A percentile compares a stretch with the other conserved stretches of the same genome.
Conservation (phyloP, 1,284 basidiomycete genomes). For the Coniferiporia weirii region DNA sequence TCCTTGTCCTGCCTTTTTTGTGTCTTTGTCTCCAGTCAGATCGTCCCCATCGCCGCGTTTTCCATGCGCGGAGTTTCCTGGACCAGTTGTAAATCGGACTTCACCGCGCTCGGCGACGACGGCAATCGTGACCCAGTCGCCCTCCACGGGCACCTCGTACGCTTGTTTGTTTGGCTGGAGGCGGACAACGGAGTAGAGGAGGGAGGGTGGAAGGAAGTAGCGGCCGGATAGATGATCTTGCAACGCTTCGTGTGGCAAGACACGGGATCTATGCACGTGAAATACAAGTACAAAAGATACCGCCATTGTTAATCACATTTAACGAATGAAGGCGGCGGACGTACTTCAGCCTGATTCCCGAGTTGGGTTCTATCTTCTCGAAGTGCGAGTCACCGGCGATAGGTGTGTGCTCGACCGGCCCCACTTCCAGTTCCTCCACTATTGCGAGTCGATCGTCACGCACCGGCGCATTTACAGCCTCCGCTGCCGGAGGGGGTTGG, state of each 20-base stretch:
- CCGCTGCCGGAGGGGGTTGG: conserved; percentile 17
- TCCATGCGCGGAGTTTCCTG: conserved; percentile 41
- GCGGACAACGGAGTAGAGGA: conserved; percentile 80
- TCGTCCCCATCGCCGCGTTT: conserved; percentile 35
- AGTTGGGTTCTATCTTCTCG: conserved; percentile 79
- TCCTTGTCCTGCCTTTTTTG: not conserved
- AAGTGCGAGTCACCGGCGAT: conserved; percentile 69
- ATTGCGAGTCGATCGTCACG: conserved; percentile 69
- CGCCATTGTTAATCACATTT: conserved; percentile 7
- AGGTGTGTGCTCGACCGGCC: conserved; percentile 67
- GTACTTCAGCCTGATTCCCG: conserved; percentile 78
- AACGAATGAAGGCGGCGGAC: conserved; percentile 27
- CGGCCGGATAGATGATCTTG: conserved; percentile 81
- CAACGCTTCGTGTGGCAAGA: conserved; percentile 69
- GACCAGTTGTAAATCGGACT: conserved; percentile 61
- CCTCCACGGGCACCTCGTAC: conserved; percentile 86
- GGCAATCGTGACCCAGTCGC: conserved; percentile 89
- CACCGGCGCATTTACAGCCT: conserved; percentile 23
- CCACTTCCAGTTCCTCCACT: conserved; percentile 68
- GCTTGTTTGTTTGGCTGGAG: conserved; percentile 73
- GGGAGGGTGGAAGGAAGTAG: conserved; percentile 83
- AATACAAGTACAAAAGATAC: conserved; percentile 6
- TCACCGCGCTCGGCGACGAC: conserved; percentile 83
- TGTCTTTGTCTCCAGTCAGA: conserved; percentile 9
- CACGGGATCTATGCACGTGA: conserved; percentile 53